Evolutionary conservation across 1,284 basidiomycete genomes (phyloP), one percentile per base, ranked within the genome.

Genomic region (Cryptococcus maquisensis): DNA sequence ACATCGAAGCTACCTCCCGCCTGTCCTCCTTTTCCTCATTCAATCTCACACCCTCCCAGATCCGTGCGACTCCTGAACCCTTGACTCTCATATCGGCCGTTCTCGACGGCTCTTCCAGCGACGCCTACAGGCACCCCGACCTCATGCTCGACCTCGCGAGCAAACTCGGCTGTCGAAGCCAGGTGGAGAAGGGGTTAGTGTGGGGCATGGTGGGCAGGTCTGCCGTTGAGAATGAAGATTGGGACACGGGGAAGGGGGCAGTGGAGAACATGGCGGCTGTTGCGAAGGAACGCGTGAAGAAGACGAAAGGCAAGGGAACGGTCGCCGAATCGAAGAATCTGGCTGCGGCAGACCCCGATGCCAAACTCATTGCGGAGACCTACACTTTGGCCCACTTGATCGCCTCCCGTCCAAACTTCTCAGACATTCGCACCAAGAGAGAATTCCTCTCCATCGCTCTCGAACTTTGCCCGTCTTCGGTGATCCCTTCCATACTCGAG

Each of bases 171-270:
- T 90, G 86, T 71, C 78, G 80, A 47, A 79, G 79, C 35, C 85
- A 93, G 64, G 81, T 84, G 8, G 88, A 89, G 2, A 84, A 88
- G 69, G 85, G 90, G 49, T 86, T 89, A 68, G 82, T 86, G 1
- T 80, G 91, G 38, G 88, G 89, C 35, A 94, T 95, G 90, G 80
- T 96, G 37, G 85, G 85, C 4, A 88, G 90, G 58, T 84, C 88
- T 1, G 90, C 90, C 0, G 80, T 92, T 6, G 84, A 87, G 60
- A 81, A 81, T 0, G 86, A 87, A 63, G 91, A 96, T 66, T 92
- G 87, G 62, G 65, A 74, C 0, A 79, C 82, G 16, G 90, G 90
- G 0, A 85, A 83, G 60, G 86, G 87, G 59, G 83, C 83, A 35
- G 84, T 82, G 64, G 81, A 86, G 57, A 78, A 79, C 32, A 90